Conservation (phyloP, 257 asterid genomes). For the Ocimum tenuiflorum region DNA sequence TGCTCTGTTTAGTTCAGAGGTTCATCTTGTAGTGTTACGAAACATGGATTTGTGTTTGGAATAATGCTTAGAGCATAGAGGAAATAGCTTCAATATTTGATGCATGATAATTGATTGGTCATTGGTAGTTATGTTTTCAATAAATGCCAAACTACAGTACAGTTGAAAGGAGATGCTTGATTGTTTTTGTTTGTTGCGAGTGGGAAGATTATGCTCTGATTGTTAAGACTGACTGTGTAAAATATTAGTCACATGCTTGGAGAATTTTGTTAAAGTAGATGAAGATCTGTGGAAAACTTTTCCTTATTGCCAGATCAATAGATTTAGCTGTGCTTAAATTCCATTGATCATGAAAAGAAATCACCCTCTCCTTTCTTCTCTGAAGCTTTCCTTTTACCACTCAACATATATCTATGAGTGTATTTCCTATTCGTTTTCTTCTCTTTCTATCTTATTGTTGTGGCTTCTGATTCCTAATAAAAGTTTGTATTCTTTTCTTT, state of each 20-base stretch:
- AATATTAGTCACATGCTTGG: not conserved
- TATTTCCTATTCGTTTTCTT: not conserved
- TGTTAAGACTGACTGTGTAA: not conserved
- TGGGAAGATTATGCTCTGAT: not conserved
- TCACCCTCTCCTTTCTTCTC: conserved; percentile 10
- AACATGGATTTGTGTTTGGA: not conserved
- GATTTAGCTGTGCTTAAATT: not conserved
- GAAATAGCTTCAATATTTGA: not conserved
- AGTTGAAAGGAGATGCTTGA: not conserved
- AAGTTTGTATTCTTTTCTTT: not conserved
- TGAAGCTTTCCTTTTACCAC: not conserved
- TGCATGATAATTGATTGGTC: not conserved
- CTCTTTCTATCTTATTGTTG: not conserved
- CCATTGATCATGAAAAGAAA: not conserved
- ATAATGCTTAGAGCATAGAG: not conserved
- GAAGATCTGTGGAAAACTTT: conserved; percentile 2
- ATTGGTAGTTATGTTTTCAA: not conserved
- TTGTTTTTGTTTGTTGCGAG: not conserved
- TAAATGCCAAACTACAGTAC: not conserved
- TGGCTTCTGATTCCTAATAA: not conserved
- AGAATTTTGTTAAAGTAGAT: not conserved
- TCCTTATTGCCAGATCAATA: not conserved
- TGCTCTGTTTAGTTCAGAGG: not conserved
- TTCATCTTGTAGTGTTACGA: not conserved
- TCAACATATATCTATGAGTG: not conserved